Evolutionary conservation across 768 basidiomycete species (phyloP).

Genomic region (Lactarius hengduanensis): DNA sequence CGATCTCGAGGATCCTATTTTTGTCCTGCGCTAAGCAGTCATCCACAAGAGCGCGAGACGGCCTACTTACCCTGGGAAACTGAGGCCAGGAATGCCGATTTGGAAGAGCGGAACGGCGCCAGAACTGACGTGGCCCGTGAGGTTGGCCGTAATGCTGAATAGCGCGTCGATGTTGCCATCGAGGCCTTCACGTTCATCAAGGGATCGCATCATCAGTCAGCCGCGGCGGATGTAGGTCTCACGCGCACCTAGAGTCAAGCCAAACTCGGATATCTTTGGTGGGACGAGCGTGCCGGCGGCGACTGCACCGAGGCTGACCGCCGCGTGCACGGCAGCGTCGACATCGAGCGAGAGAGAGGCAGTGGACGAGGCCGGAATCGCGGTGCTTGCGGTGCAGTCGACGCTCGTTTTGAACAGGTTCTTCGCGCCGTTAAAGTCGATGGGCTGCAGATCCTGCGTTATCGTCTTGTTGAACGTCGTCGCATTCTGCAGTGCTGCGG

Average conservation of each 20-base stretch:
- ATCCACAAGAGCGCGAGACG: too few relatives aligned
- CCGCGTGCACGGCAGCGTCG: not conserved
- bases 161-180: not conserved
- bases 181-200: not conserved
- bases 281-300: conserved; percentile 20
- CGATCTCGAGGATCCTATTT: conserved; percentile 45
- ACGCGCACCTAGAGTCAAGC: conserved; percentile 12
- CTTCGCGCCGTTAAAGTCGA: not conserved
- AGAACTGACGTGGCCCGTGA: not conserved
- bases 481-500: not conserved
- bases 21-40: not conserved
- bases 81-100: conserved; percentile 48
- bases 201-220: not conserved
- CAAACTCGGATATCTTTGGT: conserved; percentile 12
- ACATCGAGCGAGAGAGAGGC: conserved; percentile 14
- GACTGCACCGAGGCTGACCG: conserved; percentile 9
- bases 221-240: not conserved
- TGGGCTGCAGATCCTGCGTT: not conserved
- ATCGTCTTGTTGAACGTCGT: conserved; percentile 3
- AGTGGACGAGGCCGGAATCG: not conserved
- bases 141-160: not conserved
- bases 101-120: not conserved
- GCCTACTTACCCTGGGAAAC: conserved; percentile 13
- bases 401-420: conserved; percentile 11
- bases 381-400: not conserved